These are phyloP conservation scores for Cetradonia linearis DNA, from an alignment of 495 filamentous ascomycete species.

Conservation along the genomic window DNA sequence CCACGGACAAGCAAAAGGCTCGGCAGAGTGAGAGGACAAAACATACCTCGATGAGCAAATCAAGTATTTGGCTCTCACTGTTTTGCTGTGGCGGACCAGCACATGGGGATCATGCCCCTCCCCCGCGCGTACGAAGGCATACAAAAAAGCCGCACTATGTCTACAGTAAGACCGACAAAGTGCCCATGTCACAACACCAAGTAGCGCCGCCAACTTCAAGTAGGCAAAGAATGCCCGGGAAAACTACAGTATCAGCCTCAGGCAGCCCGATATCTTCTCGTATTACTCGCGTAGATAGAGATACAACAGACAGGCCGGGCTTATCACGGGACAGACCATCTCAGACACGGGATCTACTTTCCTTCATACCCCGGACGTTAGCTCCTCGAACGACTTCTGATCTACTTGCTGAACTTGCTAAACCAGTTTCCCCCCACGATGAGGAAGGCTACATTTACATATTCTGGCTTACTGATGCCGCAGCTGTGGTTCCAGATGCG, in stretches of 20 bases:
- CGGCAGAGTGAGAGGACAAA: conserved; percentile 6
- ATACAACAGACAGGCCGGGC: conserved; percentile 19
- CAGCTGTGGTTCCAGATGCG: conserved; percentile 36
- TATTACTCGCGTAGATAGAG: background rate
- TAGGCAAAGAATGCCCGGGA: background rate
- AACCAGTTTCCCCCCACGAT: conserved; percentile 67
- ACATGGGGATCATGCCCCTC: conserved; percentile 1
- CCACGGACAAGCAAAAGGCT: conserved; percentile 17
- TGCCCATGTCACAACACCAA: background rate
- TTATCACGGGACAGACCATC: conserved; percentile 35
- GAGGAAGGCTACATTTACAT: conserved; percentile 96
- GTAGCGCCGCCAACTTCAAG: background rate
- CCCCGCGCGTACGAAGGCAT: conserved; percentile 13
- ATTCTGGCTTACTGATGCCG: conserved; percentile 67
- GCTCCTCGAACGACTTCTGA: conserved; percentile 54
- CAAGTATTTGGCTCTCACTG: background rate
- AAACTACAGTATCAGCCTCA: background rate
- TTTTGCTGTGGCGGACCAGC: conserved; percentile 16
- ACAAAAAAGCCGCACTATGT: background rate
- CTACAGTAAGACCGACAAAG: background rate
- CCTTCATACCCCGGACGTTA: conserved; percentile 55
- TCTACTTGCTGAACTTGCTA: conserved; percentile 66
- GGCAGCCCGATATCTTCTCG: conserved; percentile 1
- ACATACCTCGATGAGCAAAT: conserved; percentile 4
- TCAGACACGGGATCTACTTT: conserved; percentile 42